These are phyloP conservation scores for Leishmania lainsoni DNA, from an alignment of 208 protist genomes.

Conservation along the genomic window DNA sequence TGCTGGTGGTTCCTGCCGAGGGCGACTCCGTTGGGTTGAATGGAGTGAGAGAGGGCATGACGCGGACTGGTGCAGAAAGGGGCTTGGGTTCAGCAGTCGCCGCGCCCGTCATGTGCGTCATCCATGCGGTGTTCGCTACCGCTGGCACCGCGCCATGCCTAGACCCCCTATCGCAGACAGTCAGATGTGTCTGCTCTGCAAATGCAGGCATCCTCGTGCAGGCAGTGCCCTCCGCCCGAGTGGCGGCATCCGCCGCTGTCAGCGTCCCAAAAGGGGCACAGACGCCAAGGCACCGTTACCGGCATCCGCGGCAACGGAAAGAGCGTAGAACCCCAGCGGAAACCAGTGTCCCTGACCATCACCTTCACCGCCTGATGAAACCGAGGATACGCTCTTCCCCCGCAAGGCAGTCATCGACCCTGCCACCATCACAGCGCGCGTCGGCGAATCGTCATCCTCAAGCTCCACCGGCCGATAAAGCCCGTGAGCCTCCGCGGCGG, in stretches of 20 bases:
- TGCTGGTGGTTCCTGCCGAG: neutral
- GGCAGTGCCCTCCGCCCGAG: neutral
- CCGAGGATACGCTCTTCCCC: neutral
- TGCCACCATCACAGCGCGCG: neutral
- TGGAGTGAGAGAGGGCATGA: neutral
- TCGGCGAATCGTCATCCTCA: neutral
- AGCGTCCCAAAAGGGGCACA: neutral
- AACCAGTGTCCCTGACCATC: neutral
- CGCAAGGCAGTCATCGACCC: conserved; percentile 10
- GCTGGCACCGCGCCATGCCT: neutral
- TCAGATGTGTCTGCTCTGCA: neutral
- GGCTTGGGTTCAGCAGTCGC: neutral
- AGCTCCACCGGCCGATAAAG: neutral
- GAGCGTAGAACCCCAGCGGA: neutral
- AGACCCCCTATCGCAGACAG: neutral
- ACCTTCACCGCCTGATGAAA: neutral
- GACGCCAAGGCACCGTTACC: neutral
- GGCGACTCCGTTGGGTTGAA: neutral
- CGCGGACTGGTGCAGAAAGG: neutral
- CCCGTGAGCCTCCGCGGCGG: too few relatives aligned
- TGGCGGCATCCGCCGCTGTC: neutral
- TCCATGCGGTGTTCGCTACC: neutral
- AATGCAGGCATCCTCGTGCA: neutral
- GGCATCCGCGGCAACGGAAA: too few relatives aligned
- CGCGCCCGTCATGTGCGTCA: neutral